Base-by-base conservation (phyloP, 2,329 filamentous ascomycete genomes). In the Fusarium temperatum region DNA sequence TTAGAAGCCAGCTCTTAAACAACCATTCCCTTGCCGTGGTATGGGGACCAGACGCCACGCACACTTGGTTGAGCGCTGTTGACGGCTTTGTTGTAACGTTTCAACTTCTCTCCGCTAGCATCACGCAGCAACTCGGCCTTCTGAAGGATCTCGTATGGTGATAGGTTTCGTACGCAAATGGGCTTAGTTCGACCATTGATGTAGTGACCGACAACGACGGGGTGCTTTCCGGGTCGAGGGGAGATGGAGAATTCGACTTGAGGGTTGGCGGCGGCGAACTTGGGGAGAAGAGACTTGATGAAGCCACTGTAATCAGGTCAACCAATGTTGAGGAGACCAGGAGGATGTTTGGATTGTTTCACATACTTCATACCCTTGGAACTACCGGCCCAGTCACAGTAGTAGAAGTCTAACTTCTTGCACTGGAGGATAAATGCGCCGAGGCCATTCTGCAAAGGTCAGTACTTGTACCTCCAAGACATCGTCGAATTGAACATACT, bases 391-490 rank as follows among this genome's bases (percentile, higher is more conserved):
- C 93, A 95, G 88, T 98, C 95, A 87, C 96, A 98, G 87, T 98
- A 99, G 86, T 97, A 94, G 81, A 99, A 94, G 83, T 98, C 94
- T 83, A 99, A 87, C 81, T 92, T 93, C 88, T 94, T 97, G 91
- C 96, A 99, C 87, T 98, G 96, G 66, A 98, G 90, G 84, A 99
- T 94, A 87, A 98, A 98, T 82, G 95, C 94, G 80, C 96, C 96
- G 77, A 98, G 89, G 88, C 96, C 96, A 87, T 99, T 98, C 95
- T 98, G 39, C 12, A 39, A 44, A 32, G 45, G 68, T 78, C 54
- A 78, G 80, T 54, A 45, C 30, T 20, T n/a, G 28, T 48, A n/a
- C 45, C 26, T 28, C 38, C 6, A 20, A 10, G 11, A 18, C 9
- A 24, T 10, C 18, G 10, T 11, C 6, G 12, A 6, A 38, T n/a